Evolutionary conservation across 176 grass and related monocot species (phyloP).

Genomic region (Musa schizocarpa): DNA sequence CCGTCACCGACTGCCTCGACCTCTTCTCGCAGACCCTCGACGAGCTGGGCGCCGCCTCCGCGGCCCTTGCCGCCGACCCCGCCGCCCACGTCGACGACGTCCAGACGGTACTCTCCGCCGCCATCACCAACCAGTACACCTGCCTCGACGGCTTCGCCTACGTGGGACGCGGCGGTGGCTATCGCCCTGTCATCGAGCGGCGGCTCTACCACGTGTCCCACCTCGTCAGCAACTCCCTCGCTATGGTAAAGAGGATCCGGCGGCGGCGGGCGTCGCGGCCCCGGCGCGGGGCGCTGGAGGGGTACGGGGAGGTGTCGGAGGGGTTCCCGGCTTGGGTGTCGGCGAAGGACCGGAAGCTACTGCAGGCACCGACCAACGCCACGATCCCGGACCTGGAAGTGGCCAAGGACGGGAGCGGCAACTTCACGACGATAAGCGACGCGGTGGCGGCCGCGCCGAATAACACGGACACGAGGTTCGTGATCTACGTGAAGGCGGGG

Average conservation of each 20-base stretch:
- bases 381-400: slow-evolving; percentile 39
- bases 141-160: slow-evolving; percentile 64
- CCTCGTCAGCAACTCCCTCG: slow-evolving; percentile 72
- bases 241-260: slow-evolving; percentile 68
- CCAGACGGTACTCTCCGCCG: slow-evolving; percentile 71
- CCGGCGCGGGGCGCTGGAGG: slow-evolving; percentile 19
- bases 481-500: slow-evolving; percentile 68
- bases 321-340: slow-evolving; percentile 63
- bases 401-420: slow-evolving; percentile 77
- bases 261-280: background rate
- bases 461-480: slow-evolving; percentile 60
- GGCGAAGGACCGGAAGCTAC: slow-evolving; percentile 33
- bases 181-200: slow-evolving; percentile 56
- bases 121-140: slow-evolving; percentile 82
- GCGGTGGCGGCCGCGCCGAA: slow-evolving; percentile 78
- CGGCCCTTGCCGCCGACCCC: slow-evolving; percentile 24
- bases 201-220: slow-evolving; percentile 76
- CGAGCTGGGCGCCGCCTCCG: slow-evolving; percentile 38
- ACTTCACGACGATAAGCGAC: slow-evolving; percentile 58
- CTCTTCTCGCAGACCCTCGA: slow-evolving; percentile 45
- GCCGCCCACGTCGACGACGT: slow-evolving; percentile 29
- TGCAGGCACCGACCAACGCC: slow-evolving; percentile 8
- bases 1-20: slow-evolving; percentile 63
- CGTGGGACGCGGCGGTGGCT: slow-evolving; percentile 27
- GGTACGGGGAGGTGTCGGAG: background rate